phyloP scores from a whole-genome alignment of 495 filamentous ascomycete genomes.

The Sphaerosporella brunnea region DNA sequence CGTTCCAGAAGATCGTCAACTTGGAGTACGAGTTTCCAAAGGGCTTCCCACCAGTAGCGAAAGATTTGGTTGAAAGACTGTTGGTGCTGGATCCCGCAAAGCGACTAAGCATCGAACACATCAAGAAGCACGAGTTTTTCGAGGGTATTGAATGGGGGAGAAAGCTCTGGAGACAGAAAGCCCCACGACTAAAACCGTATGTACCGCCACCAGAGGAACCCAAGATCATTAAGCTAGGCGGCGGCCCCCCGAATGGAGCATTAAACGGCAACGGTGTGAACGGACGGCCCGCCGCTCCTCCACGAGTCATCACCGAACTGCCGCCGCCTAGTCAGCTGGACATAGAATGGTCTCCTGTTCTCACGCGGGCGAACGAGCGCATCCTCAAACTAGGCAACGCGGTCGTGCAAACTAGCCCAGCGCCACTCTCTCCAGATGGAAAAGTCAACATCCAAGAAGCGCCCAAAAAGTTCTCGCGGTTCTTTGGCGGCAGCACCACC shows the following conservation, averaged over 20 bases:
- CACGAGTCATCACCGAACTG: conserved; percentile 82
- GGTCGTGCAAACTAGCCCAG: conserved; percentile 58
- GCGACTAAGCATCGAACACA: conserved; percentile 83
- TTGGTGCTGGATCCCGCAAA: conserved; percentile 77
- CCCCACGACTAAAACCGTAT: conserved; percentile 75
- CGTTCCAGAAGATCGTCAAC: conserved; percentile 93
- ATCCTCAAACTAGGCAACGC: conserved; percentile 90
- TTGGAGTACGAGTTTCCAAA: conserved; percentile 86
- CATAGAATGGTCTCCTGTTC: conserved; percentile 96
- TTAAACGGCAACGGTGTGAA: conserved; percentile 14
- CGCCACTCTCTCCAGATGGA: conserved; percentile 32
- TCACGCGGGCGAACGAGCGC: conserved; percentile 77
- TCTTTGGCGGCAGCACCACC: conserved; percentile 74
- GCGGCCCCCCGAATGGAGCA: conserved; percentile 32
- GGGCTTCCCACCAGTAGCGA: conserved; percentile 75
- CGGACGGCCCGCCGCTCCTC: conserved; percentile 33
- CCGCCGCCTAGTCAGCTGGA: conserved; percentile 92
- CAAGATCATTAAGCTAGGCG: conserved; percentile 50
- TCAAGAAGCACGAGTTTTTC: conserved; percentile 96
- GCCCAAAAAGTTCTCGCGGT: conserved; percentile 72
- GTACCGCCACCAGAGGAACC: conserved; percentile 61
- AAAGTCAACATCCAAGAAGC: conserved; percentile 39
- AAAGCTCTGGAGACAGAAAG: conserved; percentile 75
- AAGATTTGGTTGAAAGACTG: conserved; percentile 79
- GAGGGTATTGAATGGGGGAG: conserved; percentile 75